Evolutionary conservation across 2,329 filamentous ascomycete species (phyloP).

Genomic region (Nemania bipapillata): DNA sequence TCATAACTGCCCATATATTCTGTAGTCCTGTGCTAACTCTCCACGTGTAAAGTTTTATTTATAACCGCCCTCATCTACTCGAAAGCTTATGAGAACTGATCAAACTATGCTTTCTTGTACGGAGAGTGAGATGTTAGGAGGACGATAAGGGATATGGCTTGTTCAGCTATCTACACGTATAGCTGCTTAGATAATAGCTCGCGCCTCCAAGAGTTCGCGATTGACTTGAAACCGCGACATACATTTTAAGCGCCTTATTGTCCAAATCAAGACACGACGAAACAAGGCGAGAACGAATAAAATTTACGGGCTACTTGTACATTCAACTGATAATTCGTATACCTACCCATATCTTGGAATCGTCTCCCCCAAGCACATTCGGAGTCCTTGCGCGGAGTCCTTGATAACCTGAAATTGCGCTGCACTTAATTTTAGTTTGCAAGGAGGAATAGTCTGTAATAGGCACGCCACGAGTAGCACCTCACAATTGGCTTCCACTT

Average conservation of each 20-base stretch:
- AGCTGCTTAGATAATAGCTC: not conserved
- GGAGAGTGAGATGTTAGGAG: not conserved
- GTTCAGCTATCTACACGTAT: too few relatives aligned
- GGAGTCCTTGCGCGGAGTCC: constrained; percentile 2
- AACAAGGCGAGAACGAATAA: constrained; percentile 2
- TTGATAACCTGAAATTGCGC: not conserved
- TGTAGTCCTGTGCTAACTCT: not conserved
- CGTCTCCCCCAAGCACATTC: not conserved
- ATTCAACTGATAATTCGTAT: not conserved
- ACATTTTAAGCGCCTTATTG: constrained; percentile 8
- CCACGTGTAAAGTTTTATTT: not conserved
- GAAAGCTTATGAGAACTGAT: not conserved
- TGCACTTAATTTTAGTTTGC: not conserved
- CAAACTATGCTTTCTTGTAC: not conserved
- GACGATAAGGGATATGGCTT: not conserved
- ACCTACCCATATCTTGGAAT: constrained; percentile 5
- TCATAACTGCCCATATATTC: not conserved
- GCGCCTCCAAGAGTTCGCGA: not conserved
- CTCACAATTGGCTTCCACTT: not conserved
- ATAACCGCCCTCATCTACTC: not conserved
- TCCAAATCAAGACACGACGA: constrained; percentile 5
- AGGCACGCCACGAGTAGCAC: constrained; percentile 8
- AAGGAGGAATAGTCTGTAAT: too few relatives aligned
- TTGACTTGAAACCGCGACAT: constrained; percentile 14
- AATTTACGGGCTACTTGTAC: too few relatives aligned